Conservation (phyloP, 108 stramenopile genomes). For the Conticribra weissflogii region DNA sequence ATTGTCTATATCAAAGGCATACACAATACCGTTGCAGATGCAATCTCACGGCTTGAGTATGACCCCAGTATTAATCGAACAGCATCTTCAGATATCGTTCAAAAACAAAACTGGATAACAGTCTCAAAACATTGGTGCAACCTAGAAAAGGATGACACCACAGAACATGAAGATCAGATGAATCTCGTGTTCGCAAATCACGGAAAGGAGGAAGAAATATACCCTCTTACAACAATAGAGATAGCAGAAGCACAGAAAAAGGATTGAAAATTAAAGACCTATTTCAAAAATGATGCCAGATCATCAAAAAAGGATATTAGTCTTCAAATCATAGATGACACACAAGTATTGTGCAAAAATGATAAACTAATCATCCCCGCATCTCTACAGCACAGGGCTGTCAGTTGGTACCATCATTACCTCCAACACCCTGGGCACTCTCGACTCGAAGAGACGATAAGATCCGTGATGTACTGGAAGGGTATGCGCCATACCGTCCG, state of each 20-base stretch:
- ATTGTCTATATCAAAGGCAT: too few species aligned
- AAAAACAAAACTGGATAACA: too few species aligned
- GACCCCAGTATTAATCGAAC: too few species aligned
- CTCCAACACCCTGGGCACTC: slow-evolving; percentile 30
- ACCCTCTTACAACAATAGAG: slow-evolving; percentile 1
- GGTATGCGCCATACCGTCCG: slow-evolving; percentile 22
- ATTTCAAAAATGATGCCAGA: too few species aligned
- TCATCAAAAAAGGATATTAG: neutral
- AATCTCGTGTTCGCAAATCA: neutral
- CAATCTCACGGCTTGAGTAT: too few species aligned
- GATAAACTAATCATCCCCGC: slow-evolving; percentile 11
- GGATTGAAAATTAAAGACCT: neutral
- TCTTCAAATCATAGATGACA: neutral
- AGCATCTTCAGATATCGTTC: too few species aligned
- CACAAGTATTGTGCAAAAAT: slow-evolving; percentile 20
- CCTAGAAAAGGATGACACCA: neutral
- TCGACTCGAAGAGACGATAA: slow-evolving; percentile 14
- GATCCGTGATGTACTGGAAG: slow-evolving; percentile 30
- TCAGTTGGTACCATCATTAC: slow-evolving; percentile 35
- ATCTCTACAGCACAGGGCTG: slow-evolving; percentile 3
- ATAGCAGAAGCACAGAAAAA: slow-evolving; percentile 10
- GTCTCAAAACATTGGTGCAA: slow-evolving; percentile 8
- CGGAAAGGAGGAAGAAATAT: slow-evolving; percentile 14
- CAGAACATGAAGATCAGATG: neutral
- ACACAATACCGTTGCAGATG: too few species aligned